Evolutionary conservation across 2,329 filamentous ascomycete species (phyloP), one percentile per base, ranked within the genome.

Genomic region (Nothophaeocryptopus gaeumannii): DNA sequence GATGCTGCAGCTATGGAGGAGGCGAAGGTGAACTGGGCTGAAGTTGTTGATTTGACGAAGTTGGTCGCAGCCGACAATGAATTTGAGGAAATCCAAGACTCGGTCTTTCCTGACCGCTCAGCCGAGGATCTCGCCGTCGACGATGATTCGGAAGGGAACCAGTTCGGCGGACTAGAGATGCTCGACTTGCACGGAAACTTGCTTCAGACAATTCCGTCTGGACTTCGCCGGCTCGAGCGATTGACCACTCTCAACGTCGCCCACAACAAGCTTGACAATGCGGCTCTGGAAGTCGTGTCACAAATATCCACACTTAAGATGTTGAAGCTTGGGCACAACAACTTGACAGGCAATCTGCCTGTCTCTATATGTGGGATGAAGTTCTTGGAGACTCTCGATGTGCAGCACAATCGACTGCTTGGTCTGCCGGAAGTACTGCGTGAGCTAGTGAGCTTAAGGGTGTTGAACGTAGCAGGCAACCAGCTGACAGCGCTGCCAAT

Each of bases 21-120:
- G 10, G 74, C 79, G 15, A 82, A 79, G 32, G 80, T 83, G 9
- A 82, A 85, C 31, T 97, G 93, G 93, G 90, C 90, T 2, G 92
- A 97, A 68, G 86, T 87, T 51, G 89, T 97, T 9, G 92, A 97
- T 64, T 72, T 97, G 39, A 86, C 85, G 1, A 83, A 86, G 53
- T 83, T 97, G 42, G 82, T 93, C 56, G 90, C 88, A 5, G 90
- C 92, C 8, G 90, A 96, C 64, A 97, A 99, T 63, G 88, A 96
- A 63, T 70, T 99, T 40, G 83, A 88, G 61, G 75, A 76, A 30
- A 76, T 97, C 31, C 80, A 83, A 2, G 88, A 93, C 13, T 73
- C 76, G 2, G 75, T 90, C 13, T 96, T 97, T 60, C 91, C 92
- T 0, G 90, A 96, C 60, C 70, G 78, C 14, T 67, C 72, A 16